Evolutionary conservation across 2,329 filamentous ascomycete species (phyloP).

Genomic region (Trichoderma breve): DNA sequence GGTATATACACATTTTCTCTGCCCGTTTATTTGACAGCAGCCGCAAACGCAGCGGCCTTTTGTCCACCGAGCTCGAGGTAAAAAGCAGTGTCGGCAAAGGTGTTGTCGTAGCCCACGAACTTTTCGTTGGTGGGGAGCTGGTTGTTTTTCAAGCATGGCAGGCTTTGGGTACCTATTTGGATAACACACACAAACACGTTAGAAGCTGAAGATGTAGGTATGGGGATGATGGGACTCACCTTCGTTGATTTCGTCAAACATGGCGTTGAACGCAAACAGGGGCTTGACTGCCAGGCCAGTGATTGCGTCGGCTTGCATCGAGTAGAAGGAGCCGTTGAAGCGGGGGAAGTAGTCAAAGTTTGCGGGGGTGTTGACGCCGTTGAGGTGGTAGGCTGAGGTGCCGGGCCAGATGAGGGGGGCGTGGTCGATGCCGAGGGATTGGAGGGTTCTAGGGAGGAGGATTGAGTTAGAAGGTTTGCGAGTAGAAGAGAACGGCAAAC

Average conservation of each 20-base stretch:
- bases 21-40: not conserved
- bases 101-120: conserved; percentile 14
- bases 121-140: conserved; percentile 17
- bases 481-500: too few relatives aligned
- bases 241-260: conserved; percentile 18
- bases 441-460: not conserved
- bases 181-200: not conserved
- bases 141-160: conserved; percentile 3
- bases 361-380: conserved; percentile 1
- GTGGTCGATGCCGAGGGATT: conserved; percentile 15
- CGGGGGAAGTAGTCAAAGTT: conserved; percentile 17
- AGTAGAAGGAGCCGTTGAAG: conserved; percentile 15
- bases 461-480: not conserved
- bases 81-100: not conserved
- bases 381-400: conserved; percentile 16
- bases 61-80: conserved; percentile 13
- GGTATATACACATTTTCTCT: not conserved
- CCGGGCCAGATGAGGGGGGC: conserved; percentile 13
- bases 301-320: conserved; percentile 15
- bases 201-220: not conserved
- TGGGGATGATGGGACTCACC: not conserved
- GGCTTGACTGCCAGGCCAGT: not conserved
- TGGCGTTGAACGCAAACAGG: conserved; percentile 15
- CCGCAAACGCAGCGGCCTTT: conserved; percentile 8
- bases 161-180: not conserved